These are phyloP conservation scores for Skeletonema tropicum DNA, from an alignment of 108 stramenopile genomes.

Conservation along the genomic window DNA sequence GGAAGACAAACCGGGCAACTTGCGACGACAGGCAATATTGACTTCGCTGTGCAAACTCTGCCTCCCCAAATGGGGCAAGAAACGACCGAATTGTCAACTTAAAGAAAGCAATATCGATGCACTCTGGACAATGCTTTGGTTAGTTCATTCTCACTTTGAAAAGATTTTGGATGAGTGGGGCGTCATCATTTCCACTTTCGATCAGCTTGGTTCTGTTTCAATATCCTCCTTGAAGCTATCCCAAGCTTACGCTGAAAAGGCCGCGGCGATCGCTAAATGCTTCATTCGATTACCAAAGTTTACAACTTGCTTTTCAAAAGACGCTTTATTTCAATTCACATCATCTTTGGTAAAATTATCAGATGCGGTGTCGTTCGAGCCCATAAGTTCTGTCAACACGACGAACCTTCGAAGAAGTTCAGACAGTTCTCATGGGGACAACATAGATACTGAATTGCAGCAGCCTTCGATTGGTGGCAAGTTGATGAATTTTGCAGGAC, in stretches of 20 bases:
- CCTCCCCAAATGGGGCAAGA: constrained; percentile 87
- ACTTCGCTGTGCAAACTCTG: constrained; percentile 85
- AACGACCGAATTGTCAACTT: constrained; percentile 57
- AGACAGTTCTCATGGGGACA: constrained; percentile 14
- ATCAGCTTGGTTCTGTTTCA: constrained; percentile 66
- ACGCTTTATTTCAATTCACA: constrained; percentile 56
- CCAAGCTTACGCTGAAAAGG: constrained; percentile 52
- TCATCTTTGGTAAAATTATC: constrained; percentile 61
- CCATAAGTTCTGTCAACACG: constrained; percentile 20
- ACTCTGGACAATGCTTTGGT: constrained; percentile 61
- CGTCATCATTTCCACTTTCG: constrained; percentile 75
- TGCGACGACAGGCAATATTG: constrained; percentile 72
- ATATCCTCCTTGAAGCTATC: constrained; percentile 77
- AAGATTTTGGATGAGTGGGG: constrained; percentile 73
- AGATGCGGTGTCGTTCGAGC: constrained; percentile 34
- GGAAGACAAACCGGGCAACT: constrained; percentile 29
- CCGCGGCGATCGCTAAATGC: constrained; percentile 61
- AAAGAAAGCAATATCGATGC: constrained; percentile 72
- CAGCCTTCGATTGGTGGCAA: constrained; percentile 67
- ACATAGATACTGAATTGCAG: constrained; percentile 3
- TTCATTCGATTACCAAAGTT: constrained; percentile 71
- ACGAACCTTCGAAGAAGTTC: constrained; percentile 17
- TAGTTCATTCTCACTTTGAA: constrained; percentile 68
- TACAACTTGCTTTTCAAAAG: constrained; percentile 69
- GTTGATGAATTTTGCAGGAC: constrained; percentile 77